Evolutionary conservation across 1,284 basidiomycete species (phyloP).

Genomic region (Microbotryum scabiosae): DNA sequence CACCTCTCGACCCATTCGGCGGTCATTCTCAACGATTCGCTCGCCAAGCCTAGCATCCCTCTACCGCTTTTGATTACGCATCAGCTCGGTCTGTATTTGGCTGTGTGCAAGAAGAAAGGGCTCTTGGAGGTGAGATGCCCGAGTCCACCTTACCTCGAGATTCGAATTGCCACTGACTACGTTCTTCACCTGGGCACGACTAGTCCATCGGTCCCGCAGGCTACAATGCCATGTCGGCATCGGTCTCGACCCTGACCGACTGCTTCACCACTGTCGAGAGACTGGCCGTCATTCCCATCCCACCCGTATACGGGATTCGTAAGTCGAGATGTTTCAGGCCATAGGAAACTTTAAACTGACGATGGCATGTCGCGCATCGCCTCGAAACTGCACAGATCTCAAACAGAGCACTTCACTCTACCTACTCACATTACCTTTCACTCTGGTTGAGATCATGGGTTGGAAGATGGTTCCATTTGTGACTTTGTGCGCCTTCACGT

Average conservation of each 20-base stretch:
- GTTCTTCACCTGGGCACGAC: too few species aligned
- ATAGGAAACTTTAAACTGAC: too few species aligned
- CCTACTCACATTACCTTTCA: conserved; percentile 31
- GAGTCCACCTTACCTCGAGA: too few species aligned
- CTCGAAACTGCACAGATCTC: too few species aligned
- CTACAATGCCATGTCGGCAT: conserved; percentile 27
- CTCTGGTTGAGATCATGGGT: conserved; percentile 31
- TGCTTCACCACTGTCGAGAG: conserved; percentile 29
- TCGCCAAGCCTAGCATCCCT: conserved; percentile 31
- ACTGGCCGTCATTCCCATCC: conserved; percentile 24
- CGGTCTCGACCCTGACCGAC: conserved; percentile 19
- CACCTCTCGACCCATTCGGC: neutral
- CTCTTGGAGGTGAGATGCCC: too few species aligned
- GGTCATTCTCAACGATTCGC: conserved; percentile 30
- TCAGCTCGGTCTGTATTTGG: conserved; percentile 34
- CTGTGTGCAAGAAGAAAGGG: conserved; percentile 21
- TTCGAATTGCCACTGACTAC: too few species aligned
- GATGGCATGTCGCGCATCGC: too few species aligned
- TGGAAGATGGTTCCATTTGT: conserved; percentile 30
- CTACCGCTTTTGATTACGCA: conserved; percentile 36
- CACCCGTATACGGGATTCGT: conserved; percentile 31
- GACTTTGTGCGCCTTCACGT: conserved; percentile 26
- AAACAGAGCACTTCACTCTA: conserved; percentile 11
- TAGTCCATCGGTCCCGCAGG: conserved; percentile 35
- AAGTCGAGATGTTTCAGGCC: conserved; percentile 18